These are phyloP conservation scores for Evansstolkia leycettana DNA, from an alignment of 495 filamentous ascomycete genomes.

Conservation along the genomic window DNA sequence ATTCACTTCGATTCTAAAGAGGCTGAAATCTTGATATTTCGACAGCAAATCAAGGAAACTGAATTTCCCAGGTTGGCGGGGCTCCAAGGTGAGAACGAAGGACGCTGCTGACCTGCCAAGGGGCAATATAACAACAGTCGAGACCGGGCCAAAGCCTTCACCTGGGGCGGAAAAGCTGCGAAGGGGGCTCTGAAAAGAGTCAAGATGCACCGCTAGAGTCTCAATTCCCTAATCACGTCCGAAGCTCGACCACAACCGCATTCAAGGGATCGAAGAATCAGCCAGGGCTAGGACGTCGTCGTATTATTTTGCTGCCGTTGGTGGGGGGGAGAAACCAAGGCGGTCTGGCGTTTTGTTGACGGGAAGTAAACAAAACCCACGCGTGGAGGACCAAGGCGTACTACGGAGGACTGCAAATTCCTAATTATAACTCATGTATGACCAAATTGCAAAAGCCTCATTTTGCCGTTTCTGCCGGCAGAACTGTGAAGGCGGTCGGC, in stretches of 20 bases:
- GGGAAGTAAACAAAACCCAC: constrained; percentile 29
- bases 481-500: constrained; percentile 22
- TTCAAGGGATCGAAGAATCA: too few relatives aligned
- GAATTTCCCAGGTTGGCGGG: background rate
- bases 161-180: background rate
- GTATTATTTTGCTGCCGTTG: background rate
- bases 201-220: background rate
- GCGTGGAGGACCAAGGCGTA: too few relatives aligned
- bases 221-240: background rate
- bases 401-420: too few relatives aligned
- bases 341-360: constrained; percentile 16
- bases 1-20: too few relatives aligned
- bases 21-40: too few relatives aligned
- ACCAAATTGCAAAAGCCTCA: too few relatives aligned
- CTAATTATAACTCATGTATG: too few relatives aligned
- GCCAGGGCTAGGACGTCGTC: too few relatives aligned
- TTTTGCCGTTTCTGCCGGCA: constrained; percentile 10
- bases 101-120: background rate
- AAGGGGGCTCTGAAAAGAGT: background rate
- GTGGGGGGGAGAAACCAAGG: constrained; percentile 10
- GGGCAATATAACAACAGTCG: background rate
- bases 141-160: background rate
- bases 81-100: background rate
- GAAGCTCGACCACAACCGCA: too few relatives aligned
- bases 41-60: too few relatives aligned